These are phyloP conservation scores for Candida railenensis DNA, from an alignment of 805 yeast genomes.

Conservation along the genomic window DNA sequence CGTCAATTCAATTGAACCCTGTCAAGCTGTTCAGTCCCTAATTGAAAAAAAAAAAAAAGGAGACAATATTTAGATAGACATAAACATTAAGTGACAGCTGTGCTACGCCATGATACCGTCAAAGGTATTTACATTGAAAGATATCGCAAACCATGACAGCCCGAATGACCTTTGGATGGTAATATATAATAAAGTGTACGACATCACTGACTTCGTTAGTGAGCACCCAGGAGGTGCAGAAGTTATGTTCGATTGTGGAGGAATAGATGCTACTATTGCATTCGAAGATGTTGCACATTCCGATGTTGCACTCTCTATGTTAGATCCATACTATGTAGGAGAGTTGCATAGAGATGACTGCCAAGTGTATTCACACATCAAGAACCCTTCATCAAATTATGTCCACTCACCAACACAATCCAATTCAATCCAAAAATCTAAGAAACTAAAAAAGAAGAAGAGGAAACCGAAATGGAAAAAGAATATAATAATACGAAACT, in stretches of 20 bases:
- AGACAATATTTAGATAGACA: background rate
- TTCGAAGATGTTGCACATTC: constrained; percentile 50
- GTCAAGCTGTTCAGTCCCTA: too few species aligned
- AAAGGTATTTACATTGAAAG: constrained; percentile 26
- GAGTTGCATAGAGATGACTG: constrained; percentile 20
- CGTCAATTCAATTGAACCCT: too few species aligned
- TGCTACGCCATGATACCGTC: constrained; percentile 3
- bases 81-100: too few species aligned
- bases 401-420: background rate
- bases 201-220: constrained; percentile 65
- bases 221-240: constrained; percentile 80
- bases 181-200: constrained; percentile 76
- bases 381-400: constrained; percentile 9
- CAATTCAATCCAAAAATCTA: constrained; percentile 4
- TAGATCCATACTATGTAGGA: constrained; percentile 28
- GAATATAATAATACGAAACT: constrained; percentile 8
- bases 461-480: constrained; percentile 1
- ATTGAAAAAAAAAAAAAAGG: too few species aligned
- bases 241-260: constrained; percentile 79
- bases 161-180: constrained; percentile 83
- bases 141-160: constrained; percentile 71
- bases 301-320: constrained; percentile 31
- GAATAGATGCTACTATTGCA: constrained; percentile 69
- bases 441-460: constrained; percentile 7
- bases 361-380: constrained; percentile 11